phyloP scores from a whole-genome alignment of 805 yeast species.

The Millerozyma miso region DNA sequence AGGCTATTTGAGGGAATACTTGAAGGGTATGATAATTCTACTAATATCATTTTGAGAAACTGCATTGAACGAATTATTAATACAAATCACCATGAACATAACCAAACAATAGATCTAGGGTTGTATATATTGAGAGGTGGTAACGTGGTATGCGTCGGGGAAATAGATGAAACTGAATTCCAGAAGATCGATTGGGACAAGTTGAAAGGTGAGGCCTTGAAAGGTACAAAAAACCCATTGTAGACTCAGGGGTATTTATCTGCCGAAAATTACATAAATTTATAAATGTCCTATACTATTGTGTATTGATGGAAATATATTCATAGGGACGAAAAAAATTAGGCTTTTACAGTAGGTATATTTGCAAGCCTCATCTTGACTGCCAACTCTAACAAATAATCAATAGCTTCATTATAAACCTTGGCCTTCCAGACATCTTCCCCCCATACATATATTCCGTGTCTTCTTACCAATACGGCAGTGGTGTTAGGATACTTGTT shows the following conservation, averaged over 20 bases:
- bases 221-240: constrained; percentile 39
- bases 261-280: background rate
- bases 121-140: constrained; percentile 56
- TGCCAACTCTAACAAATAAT: constrained; percentile 80
- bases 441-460: constrained; percentile 98
- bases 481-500: constrained; percentile 69
- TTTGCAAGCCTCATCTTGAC: constrained; percentile 75
- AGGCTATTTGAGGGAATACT: constrained; percentile 40
- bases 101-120: constrained; percentile 43
- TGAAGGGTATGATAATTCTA: constrained; percentile 60
- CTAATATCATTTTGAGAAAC: constrained; percentile 53
- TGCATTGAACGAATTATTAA: constrained; percentile 50
- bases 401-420: constrained; percentile 88
- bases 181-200: constrained; percentile 38
- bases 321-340: background rate
- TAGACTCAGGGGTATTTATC: constrained; percentile 6
- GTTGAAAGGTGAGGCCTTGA: constrained; percentile 28
- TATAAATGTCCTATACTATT: background rate
- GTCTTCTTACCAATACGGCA: constrained; percentile 88
- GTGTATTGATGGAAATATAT: background rate
- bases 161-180: constrained; percentile 43
- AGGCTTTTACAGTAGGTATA: constrained; percentile 43
- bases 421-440: constrained; percentile 89
- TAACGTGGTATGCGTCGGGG: constrained; percentile 53
- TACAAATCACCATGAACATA: constrained; percentile 34